A percentile compares a stretch with the other conserved stretches of the same genome.
Evolutionary conservation across 1,139 yeast genomes (phyloP).

Genomic region (Arxiozyma slooffiae): DNA sequence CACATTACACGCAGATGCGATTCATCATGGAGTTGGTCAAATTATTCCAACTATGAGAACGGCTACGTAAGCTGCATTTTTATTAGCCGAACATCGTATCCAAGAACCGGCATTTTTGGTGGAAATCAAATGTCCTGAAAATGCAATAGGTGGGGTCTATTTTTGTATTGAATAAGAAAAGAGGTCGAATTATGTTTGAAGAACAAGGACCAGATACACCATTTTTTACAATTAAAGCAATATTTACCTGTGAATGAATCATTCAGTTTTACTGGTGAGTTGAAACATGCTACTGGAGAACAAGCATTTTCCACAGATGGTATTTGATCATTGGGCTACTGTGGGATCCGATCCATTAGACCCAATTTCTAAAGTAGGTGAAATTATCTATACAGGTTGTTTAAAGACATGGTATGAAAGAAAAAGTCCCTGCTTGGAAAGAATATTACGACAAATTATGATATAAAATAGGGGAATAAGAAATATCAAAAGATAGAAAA

Average conservation of each 20-base stretch:
- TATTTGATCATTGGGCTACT: slow-evolving; percentile 96
- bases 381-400: slow-evolving; percentile 80
- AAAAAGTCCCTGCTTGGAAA: slow-evolving; percentile 96
- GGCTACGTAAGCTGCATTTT: slow-evolving; percentile 95
- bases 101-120: slow-evolving; percentile 99
- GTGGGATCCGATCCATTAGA: slow-evolving; percentile 89
- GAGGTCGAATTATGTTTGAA: slow-evolving; percentile 98
- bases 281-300: slow-evolving; percentile 99
- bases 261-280: slow-evolving; percentile 98
- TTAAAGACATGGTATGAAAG: slow-evolving; percentile 97
- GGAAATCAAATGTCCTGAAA: slow-evolving; percentile 99
- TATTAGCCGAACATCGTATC: slow-evolving; percentile 96
- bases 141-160: slow-evolving; percentile 99
- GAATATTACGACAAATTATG: slow-evolving; percentile 99
- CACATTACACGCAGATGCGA: slow-evolving; percentile 99
- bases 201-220: slow-evolving; percentile 99
- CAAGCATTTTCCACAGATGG: slow-evolving; percentile 99
- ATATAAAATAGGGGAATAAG: slow-evolving; percentile 18
- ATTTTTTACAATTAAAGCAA: slow-evolving; percentile 96
- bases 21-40: slow-evolving; percentile 99
- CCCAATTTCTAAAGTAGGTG: slow-evolving; percentile 89
- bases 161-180: slow-evolving; percentile 98
- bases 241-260: slow-evolving; percentile 99
- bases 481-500: background rate
- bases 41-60: slow-evolving; percentile 99